A percentile compares a stretch with the other conserved stretches of the same genome.
These are phyloP conservation scores for Meredithiella fracta DNA, from an alignment of 2,329 filamentous ascomycete species.

Conservation along the genomic window DNA sequence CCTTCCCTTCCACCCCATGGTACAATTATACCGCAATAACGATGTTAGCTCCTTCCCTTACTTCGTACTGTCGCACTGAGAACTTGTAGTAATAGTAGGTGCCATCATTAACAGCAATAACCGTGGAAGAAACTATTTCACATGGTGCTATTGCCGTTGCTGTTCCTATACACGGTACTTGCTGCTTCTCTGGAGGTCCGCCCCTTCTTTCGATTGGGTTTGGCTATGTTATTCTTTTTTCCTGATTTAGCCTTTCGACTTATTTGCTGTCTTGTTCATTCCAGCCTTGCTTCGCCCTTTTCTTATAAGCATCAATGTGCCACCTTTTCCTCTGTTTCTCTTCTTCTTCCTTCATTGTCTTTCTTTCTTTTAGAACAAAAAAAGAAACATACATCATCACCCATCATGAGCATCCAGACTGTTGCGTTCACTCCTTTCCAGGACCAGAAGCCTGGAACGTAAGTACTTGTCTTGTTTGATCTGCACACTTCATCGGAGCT, in stretches of 20 bases:
- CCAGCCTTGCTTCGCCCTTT: neutral
- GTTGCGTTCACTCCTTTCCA: conserved; percentile 73
- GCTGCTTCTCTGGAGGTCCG: neutral
- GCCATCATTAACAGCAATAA: neutral
- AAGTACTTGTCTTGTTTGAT: conserved; percentile 33
- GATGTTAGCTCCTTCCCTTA: neutral
- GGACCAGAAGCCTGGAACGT: conserved; percentile 99
- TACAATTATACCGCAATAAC: too few relatives aligned
- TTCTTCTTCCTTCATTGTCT: neutral
- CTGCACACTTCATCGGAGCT: neutral
- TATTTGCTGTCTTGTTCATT: too few relatives aligned
- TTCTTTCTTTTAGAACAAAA: conserved; percentile 3
- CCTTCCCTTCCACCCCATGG: neutral
- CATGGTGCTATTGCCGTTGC: neutral
- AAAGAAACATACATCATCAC: neutral
- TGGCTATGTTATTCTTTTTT: conserved; percentile 1
- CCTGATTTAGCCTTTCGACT: neutral
- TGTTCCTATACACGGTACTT: neutral
- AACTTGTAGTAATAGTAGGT: neutral
- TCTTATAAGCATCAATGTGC: neutral
- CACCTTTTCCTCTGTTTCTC: neutral
- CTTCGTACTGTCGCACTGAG: neutral
- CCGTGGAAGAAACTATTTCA: too few relatives aligned
- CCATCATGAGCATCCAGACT: conserved; percentile 54
- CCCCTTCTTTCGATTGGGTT: neutral